A percentile compares a stretch with the other conserved stretches of the same genome.
Evolutionary conservation across 257 asterid genomes (phyloP).

Genomic region (Solanum etuberosum): DNA sequence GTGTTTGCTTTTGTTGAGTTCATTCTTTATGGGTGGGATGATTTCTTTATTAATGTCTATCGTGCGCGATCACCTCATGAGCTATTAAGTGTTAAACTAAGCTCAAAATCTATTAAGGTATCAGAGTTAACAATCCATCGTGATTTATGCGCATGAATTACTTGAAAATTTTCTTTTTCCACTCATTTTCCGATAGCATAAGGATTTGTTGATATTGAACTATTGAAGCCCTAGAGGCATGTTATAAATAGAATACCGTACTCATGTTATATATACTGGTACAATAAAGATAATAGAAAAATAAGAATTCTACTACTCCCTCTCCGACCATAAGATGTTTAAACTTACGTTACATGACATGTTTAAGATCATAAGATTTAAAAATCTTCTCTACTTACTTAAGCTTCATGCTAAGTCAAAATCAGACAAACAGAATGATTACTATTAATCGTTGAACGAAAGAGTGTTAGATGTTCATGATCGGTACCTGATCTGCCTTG

Average conservation of each 20-base stretch:
- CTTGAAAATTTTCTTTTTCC: not conserved
- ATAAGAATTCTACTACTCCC: too few relatives aligned
- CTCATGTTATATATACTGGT: not conserved
- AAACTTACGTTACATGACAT: too few relatives aligned
- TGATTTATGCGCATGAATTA: not conserved
- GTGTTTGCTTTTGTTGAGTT: not conserved
- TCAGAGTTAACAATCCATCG: not conserved
- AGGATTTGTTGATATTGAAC: not conserved
- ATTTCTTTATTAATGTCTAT: not conserved
- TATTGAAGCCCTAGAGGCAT: not conserved
- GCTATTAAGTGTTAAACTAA: not conserved
- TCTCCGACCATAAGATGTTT: too few relatives aligned
- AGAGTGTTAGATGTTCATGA: not conserved
- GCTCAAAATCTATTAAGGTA: not conserved
- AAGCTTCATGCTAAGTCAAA: too few relatives aligned
- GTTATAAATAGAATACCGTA: not conserved
- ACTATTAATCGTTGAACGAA: not conserved
- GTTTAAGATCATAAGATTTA: too few relatives aligned
- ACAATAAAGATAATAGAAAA: too few relatives aligned
- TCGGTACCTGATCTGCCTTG: conserved; percentile 74
- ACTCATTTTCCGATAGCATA: not conserved
- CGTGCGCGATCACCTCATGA: not conserved
- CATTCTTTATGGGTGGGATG: not conserved
- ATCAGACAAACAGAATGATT: too few relatives aligned
- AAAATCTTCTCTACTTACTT: too few relatives aligned